Evolutionary conservation across 2,329 filamentous ascomycete genomes (phyloP), one percentile per base, ranked within the genome.

Genomic region (Periconia digitata): DNA sequence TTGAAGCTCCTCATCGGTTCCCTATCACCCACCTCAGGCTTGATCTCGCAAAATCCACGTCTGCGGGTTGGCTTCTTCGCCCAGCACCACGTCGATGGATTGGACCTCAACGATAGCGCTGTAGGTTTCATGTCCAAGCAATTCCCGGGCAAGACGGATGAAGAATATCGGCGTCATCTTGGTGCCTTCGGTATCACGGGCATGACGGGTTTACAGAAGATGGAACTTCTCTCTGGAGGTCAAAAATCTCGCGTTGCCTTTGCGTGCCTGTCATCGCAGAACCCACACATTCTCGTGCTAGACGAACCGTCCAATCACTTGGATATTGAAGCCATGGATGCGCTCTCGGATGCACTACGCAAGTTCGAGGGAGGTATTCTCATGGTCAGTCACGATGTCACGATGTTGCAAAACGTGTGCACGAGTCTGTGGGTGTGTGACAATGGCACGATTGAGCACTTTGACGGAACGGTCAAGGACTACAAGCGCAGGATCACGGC

Each of bases 271-370:
- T 92, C 91, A 0, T 78, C 99, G 57, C 90, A 86, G 41, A 96
- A 97, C 73, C 94, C 94, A 16, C 94, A 99, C 69, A 97, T 99
- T 58, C 81, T 99, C 40, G 92, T 99, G 52, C 88, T 99, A 43
- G 94, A 99, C 81, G 94, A 99, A 74, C 94, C 94, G 70, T 96
- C 90, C 56, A 99, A 99, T 78, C 94, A 99, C 74, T 79, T 99
- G 63, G 94, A 99, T 83, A 97, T 99, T 62, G 94, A 99, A 73
- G 94, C 94, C 56, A 96, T 99, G 94, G 94, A 99, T 72, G 92
- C 94, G 10, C 79, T 99, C 44, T 86, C 90, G 4, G 85, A 87
- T 23, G 94, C 94, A 15, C 78, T 99, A 60, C 82, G 85, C 60
- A 83, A 86, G 56, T 99, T 97, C 76, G 83, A 95, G 75, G 94